These are phyloP conservation scores for Epichloe sylvatica DNA, from an alignment of 2,329 filamentous ascomycete genomes.

Conservation along the genomic window DNA sequence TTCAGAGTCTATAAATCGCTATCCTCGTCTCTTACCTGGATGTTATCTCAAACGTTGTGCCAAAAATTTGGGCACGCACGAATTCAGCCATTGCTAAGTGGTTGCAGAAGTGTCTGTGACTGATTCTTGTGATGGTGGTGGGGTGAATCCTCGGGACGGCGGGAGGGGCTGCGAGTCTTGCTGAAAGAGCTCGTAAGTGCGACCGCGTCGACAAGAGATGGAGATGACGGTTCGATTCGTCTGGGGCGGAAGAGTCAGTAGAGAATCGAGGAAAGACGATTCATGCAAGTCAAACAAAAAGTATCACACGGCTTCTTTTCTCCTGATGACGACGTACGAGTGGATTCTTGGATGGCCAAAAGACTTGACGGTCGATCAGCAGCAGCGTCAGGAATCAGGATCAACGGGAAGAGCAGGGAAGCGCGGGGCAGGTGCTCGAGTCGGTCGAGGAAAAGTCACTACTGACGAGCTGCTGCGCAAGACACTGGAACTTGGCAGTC, in stretches of 20 bases:
- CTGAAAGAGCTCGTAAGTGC: neutral
- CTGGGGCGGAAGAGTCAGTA: neutral
- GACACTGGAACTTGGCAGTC: neutral
- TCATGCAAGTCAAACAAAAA: neutral
- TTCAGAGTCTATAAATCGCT: neutral
- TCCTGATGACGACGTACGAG: neutral
- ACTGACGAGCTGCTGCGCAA: neutral
- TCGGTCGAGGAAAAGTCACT: neutral
- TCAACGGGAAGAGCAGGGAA: too few species aligned
- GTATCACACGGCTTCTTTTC: neutral
- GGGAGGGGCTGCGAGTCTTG: neutral
- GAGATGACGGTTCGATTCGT: neutral
- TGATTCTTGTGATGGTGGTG: neutral
- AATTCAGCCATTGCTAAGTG: constrained; percentile 85
- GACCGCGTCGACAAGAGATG: neutral
- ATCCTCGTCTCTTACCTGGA: constrained; percentile 54
- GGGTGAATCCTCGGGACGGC: neutral
- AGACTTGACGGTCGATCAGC: neutral
- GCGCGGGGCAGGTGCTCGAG: constrained; percentile 2
- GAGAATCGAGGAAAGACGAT: neutral
- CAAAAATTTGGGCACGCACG: constrained; percentile 97
- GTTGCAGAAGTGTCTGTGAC: neutral
- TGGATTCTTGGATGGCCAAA: neutral
- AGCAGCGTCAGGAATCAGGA: neutral
- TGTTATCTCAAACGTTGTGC: constrained; percentile 98